phyloP scores from a whole-genome alignment of 2,329 filamentous ascomycete species.

The Chrysoporthe austroafricana region DNA sequence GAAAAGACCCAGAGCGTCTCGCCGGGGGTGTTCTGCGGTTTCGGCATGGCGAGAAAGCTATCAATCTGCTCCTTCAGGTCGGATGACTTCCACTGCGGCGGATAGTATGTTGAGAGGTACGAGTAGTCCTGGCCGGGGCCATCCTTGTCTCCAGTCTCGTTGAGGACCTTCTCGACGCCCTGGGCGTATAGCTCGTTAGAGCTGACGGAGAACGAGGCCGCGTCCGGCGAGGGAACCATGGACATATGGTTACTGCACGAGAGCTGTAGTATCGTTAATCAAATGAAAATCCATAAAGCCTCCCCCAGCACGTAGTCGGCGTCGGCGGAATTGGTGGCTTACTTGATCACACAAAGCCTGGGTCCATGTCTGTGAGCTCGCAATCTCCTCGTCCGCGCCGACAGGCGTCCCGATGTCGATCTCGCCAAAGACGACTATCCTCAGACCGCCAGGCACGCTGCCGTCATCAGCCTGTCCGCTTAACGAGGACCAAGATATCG shows the following conservation, averaged over 20 bases:
- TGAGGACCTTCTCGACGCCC: constrained; percentile 42
- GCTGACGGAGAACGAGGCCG: constrained; percentile 59
- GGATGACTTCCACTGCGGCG: constrained; percentile 42
- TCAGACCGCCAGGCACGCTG: constrained; percentile 40
- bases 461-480: constrained; percentile 10
- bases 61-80: constrained; percentile 52
- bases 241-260: constrained; percentile 51
- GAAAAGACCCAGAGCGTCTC: constrained; percentile 58
- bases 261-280: constrained; percentile 41
- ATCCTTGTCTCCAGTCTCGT: constrained; percentile 37
- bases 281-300: not conserved
- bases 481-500: constrained; percentile 25
- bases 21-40: constrained; percentile 39
- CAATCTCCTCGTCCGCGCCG: constrained; percentile 26
- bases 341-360: constrained; percentile 54
- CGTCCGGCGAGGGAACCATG: constrained; percentile 46
- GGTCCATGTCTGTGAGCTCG: constrained; percentile 46
- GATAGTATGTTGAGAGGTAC: constrained; percentile 48
- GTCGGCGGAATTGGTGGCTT: constrained; percentile 25
- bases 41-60: constrained; percentile 48
- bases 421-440: constrained; percentile 58
- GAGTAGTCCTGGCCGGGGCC: constrained; percentile 48
- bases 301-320: not conserved
- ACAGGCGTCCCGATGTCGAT: constrained; percentile 48
- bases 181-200: constrained; percentile 59